phyloP scores from a whole-genome alignment of 2,329 filamentous ascomycete genomes.

The Penicillium thymicola region DNA sequence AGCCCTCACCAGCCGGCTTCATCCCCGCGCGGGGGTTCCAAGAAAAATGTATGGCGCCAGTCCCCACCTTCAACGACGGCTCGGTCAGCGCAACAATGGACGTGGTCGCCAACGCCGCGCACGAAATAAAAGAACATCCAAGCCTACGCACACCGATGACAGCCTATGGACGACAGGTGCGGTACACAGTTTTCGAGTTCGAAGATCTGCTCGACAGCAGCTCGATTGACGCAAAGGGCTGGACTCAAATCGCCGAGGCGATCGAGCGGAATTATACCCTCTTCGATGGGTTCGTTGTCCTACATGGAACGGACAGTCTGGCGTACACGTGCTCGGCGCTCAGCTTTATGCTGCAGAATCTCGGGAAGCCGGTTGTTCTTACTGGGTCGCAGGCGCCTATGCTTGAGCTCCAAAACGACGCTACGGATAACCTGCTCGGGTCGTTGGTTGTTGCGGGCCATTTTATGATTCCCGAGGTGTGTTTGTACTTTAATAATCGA shows the following conservation, averaged over 20 bases:
- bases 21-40: slow-evolving; percentile 78
- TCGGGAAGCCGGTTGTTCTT: slow-evolving; percentile 86
- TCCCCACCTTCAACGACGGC: slow-evolving; percentile 81
- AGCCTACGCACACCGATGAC: slow-evolving; percentile 77
- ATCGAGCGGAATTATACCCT: slow-evolving; percentile 80
- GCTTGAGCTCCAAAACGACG: slow-evolving; percentile 85
- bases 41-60: slow-evolving; percentile 74
- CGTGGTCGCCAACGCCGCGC: slow-evolving; percentile 52
- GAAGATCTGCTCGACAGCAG: slow-evolving; percentile 81
- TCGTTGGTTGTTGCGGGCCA: slow-evolving; percentile 88
- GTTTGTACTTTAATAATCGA: slow-evolving; percentile 89
- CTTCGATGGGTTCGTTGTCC: slow-evolving; percentile 86
- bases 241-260: slow-evolving; percentile 78
- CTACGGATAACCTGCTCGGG: slow-evolving; percentile 83
- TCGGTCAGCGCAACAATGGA: slow-evolving; percentile 56
- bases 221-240: slow-evolving; percentile 81
- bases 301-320: slow-evolving; percentile 87
- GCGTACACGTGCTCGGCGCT: slow-evolving; percentile 86
- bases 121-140: slow-evolving; percentile 53
- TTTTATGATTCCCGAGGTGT: slow-evolving; percentile 89
- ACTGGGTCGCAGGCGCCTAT: slow-evolving; percentile 83
- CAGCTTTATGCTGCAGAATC: slow-evolving; percentile 87
- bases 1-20: slow-evolving; percentile 72
- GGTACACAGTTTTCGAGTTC: slow-evolving; percentile 83
- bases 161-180: slow-evolving; percentile 74